A percentile compares a stretch with the other conserved stretches of the same genome.
phyloP scores from a whole-genome alignment of 768 basidiomycete genomes.

The Collybia nuda region DNA sequence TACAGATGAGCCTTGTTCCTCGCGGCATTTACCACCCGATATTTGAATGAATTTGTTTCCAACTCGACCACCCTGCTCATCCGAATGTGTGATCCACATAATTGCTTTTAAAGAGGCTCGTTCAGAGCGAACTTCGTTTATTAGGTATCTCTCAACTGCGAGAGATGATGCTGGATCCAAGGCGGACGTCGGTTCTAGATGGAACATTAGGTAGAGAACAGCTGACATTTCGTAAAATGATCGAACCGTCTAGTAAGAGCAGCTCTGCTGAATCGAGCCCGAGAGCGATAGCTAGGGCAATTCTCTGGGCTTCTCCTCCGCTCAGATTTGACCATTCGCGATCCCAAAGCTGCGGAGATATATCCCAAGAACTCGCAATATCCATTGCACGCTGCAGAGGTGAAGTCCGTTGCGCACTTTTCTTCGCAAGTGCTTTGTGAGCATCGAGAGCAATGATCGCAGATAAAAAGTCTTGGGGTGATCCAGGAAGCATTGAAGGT shows the following conservation, averaged over 20 bases:
- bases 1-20: conserved; percentile 26
- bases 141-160: conserved; percentile 64
- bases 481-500: conserved; percentile 81
- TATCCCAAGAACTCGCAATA: conserved; percentile 63
- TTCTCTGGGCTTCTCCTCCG: conserved; percentile 84
- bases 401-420: conserved; percentile 15
- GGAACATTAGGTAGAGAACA: background rate
- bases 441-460: conserved; percentile 55
- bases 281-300: conserved; percentile 75
- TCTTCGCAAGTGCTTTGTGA: conserved; percentile 25
- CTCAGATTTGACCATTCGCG: conserved; percentile 78
- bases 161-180: conserved; percentile 69
- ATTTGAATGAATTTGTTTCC: conserved; percentile 68
- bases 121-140: conserved; percentile 46
- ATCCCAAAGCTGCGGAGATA: conserved; percentile 71
- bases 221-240: background rate
- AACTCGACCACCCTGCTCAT: conserved; percentile 73
- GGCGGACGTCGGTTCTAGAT: conserved; percentile 85
- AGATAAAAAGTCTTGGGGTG: conserved; percentile 70
- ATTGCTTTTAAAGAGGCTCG: conserved; percentile 64
- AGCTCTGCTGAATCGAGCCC: conserved; percentile 77
- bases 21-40: conserved; percentile 40
- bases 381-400: conserved; percentile 42
- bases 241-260: conserved; percentile 75
- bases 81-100: conserved; percentile 88